Base-by-base conservation (phyloP, 306 rosid genomes). In the Sechiopsis laciniata region DNA sequence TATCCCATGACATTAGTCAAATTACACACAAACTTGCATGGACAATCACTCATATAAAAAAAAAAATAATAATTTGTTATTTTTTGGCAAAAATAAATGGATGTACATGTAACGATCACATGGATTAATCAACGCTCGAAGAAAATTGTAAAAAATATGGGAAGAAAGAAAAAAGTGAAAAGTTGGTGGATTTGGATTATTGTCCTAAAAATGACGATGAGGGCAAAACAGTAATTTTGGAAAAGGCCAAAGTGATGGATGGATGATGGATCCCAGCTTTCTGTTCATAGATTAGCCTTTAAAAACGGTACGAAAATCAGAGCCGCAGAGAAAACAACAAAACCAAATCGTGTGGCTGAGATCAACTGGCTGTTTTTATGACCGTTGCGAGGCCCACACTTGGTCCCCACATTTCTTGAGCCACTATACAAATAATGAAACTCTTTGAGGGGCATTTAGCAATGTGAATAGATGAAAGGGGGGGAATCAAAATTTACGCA, bases 291-390 rank as follows among this genome's bases (percentile, higher is more conserved):
- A 16, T 19, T 40, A 2, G 22, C 10, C 20, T 45, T 14, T 6
- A 32, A 12, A 56, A 79, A 79, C 80, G 75, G 76, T 76, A 67
- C 58, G 78, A 56, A 61, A 78, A 76, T 56, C 78, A 72, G 45
- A 78, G 79, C 80, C 77, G 59, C 80, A 65, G 32, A 1, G 1
- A 54, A 66, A 66, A 10, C 29, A 42, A 6, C 32, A 52, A 56
- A 66, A 55, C 7, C 53, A 29, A 37, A 79, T 56, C 48, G 32
- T 6, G 71, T 3, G 82, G 85, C 64, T 8, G 0, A 61, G 63
- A 77, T 68, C 37, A 76, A 75, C 20, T 70, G 75, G 72, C 86
- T 81, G 77, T 73, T 79, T 55, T 63, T 26, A 32, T 75, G 37
- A 32, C 37, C 37, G 37, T 32, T 32, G 37, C 37, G 37, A 32